Base-by-base conservation (phyloP, 164 flowering plant species). In the Vitis cinerea region DNA sequence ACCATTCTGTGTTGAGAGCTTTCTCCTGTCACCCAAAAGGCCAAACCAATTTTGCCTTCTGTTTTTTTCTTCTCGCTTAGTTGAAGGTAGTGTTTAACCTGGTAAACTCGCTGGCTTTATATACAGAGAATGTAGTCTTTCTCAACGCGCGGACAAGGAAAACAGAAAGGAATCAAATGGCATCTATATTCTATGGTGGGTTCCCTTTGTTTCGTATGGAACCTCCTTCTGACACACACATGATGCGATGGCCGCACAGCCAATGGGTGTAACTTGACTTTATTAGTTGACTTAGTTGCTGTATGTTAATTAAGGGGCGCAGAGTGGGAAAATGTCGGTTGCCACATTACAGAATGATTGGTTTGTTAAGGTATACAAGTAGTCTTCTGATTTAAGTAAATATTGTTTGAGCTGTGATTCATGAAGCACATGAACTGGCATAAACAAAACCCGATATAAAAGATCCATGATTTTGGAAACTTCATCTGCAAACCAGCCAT, bases 101-200 rank as follows among this genome's bases (percentile, higher is more conserved):
- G 44, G 44, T 37, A 37, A 37, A 3, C 44, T 7, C 16, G 30
- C n/a, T 62, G 65, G 19, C 51, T 17, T 44, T 62, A 62, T 62
- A 62, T 44, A 62, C 11, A n/a, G 10, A 44, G 10, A 47, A 10
- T 0, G 9, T 27, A 9, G 12, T 10, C 61, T 29, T 10, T 37
- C 44, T 37, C 44, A 2, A 37, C 44, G 5, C 4, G 44, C 44
- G 0, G 44, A 59, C 61, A 59, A 59, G 31, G 0, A 29, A 7
- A 61, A 31, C 50, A 61, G 11, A 59, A 37, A 37, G 64, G 64
- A 61, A 31, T n/a, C 64, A 61, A 31, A 61, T 11, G 50, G 64
- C 50, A 61, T 61, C 64, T 61, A 5, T 37, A 15, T 13, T 48
- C 15, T 11, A 7, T 60, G 19, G 63, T 13, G 6, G 15, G 8